Conservation (phyloP, 2,329 filamentous ascomycete genomes). For the Arthroderma sp. region DNA sequence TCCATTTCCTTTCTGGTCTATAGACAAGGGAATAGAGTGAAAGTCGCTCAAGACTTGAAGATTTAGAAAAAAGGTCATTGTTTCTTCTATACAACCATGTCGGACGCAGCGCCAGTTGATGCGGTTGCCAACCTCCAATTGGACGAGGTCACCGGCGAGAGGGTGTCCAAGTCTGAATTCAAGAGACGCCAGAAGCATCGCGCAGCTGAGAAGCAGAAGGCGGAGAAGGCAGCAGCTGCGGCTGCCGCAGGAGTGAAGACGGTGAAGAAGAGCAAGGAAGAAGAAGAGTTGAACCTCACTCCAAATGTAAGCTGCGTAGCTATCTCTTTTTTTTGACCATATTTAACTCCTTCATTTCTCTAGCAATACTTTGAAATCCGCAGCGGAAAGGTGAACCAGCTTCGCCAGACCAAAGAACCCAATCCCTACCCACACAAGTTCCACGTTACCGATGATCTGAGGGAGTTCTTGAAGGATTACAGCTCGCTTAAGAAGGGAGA, state of each 20-base stretch:
- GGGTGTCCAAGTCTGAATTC: constrained; percentile 68
- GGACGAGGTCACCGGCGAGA: constrained; percentile 89
- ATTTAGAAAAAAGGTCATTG: too few species aligned
- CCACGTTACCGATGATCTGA: constrained; percentile 68
- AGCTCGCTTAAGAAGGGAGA: constrained; percentile 75
- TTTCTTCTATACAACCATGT: neutral
- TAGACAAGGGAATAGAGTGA: too few species aligned
- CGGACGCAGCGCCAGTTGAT: constrained; percentile 10
- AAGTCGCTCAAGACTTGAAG: too few species aligned
- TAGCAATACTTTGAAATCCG: constrained; percentile 96
- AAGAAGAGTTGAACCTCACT: constrained; percentile 57
- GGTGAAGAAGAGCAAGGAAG: constrained; percentile 43
- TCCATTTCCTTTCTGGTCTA: too few species aligned
- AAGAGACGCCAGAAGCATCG: constrained; percentile 94
- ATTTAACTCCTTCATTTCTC: constrained; percentile 9
- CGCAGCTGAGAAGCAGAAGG: constrained; percentile 77
- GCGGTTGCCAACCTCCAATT: constrained; percentile 60
- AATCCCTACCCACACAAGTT: constrained; percentile 94
- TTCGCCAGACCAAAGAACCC: constrained; percentile 58
- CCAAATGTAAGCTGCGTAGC: constrained; percentile 47
- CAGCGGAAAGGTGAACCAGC: constrained; percentile 64
- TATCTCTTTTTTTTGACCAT: constrained; percentile 2
- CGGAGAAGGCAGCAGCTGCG: constrained; percentile 62
- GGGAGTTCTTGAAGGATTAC: constrained; percentile 66
- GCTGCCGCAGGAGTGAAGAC: constrained; percentile 19